These are phyloP conservation scores for Perkinsus marinus DNA, from an alignment of 169 alveolate genomes.

Conservation along the genomic window DNA sequence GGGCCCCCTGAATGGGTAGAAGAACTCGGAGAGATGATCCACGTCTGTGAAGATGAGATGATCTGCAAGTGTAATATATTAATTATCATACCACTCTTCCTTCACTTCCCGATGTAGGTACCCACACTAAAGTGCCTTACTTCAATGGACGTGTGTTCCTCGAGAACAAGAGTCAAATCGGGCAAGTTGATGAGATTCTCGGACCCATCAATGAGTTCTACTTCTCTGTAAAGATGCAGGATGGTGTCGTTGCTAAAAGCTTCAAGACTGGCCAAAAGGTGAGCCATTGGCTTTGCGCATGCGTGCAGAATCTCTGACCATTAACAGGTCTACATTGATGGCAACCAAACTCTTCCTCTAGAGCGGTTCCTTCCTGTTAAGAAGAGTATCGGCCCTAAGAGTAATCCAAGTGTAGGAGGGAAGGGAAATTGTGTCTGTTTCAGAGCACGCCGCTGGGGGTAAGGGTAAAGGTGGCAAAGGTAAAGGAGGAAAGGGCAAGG, in stretches of 20 bases:
- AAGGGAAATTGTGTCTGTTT: too few species aligned
- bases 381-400: slow-evolving; percentile 25
- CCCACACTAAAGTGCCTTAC: slow-evolving; percentile 76
- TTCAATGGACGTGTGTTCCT: slow-evolving; percentile 83
- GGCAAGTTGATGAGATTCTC: slow-evolving; percentile 83
- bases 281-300: not conserved
- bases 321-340: slow-evolving; percentile 47
- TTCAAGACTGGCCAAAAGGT: slow-evolving; percentile 52
- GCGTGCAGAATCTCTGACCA: not conserved
- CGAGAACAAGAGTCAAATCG: slow-evolving; percentile 81
- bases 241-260: slow-evolving; percentile 63
- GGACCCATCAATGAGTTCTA: slow-evolving; percentile 78
- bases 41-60: slow-evolving; percentile 74
- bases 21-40: slow-evolving; percentile 39
- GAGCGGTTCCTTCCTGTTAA: slow-evolving; percentile 55
- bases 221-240: slow-evolving; percentile 65
- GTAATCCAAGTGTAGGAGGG: too few species aligned
- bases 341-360: slow-evolving; percentile 64
- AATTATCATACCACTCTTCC: not conserved
- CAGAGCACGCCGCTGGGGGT: slow-evolving; percentile 10
- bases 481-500: slow-evolving; percentile 32
- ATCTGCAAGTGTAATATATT: slow-evolving; percentile 50
- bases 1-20: not conserved
- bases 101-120: slow-evolving; percentile 9
- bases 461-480: slow-evolving; percentile 32